Evolutionary conservation across 2,329 filamentous ascomycete species (phyloP).

Genomic region (Neocucurbitaria cava): DNA sequence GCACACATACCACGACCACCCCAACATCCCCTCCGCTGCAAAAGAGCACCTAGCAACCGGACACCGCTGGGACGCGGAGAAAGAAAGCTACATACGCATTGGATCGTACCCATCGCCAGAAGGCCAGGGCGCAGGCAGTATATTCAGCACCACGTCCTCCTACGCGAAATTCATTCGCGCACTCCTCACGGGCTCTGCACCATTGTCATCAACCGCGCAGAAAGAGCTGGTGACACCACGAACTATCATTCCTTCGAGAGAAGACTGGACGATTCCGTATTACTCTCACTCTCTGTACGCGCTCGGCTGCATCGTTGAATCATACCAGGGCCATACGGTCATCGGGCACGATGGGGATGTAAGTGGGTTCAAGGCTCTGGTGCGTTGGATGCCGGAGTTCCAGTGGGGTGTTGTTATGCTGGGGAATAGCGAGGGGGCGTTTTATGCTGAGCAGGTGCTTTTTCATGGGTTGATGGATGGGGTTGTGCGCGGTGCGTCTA

Average conservation of each 20-base stretch:
- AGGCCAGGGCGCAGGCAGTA: slow-evolving; percentile 30
- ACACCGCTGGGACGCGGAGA: slow-evolving; percentile 18
- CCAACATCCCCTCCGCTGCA: slow-evolving; percentile 32
- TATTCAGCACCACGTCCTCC: slow-evolving; percentile 28
- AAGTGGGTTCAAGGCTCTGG: slow-evolving; percentile 13
- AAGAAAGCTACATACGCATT: slow-evolving; percentile 2
- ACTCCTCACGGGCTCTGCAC: slow-evolving; percentile 18
- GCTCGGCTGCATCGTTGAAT: slow-evolving; percentile 11
- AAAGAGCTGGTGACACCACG: slow-evolving; percentile 23
- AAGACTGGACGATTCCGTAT: slow-evolving; percentile 2
- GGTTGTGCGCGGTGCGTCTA: slow-evolving; percentile 1
- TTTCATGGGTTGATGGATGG: slow-evolving; percentile 13
- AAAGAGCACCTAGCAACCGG: slow-evolving; percentile 13
- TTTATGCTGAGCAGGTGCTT: slow-evolving; percentile 10
- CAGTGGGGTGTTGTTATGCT: slow-evolving; percentile 19
- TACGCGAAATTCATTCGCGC: slow-evolving; percentile 34
- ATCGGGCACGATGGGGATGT: slow-evolving; percentile 16
- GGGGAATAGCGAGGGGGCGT: slow-evolving; percentile 12
- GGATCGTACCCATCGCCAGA: slow-evolving; percentile 19
- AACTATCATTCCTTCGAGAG: neutral
- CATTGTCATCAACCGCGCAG: slow-evolving; percentile 14
- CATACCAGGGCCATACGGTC: slow-evolving; percentile 15
- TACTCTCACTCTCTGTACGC: slow-evolving; percentile 15
- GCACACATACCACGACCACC: slow-evolving; percentile 42
- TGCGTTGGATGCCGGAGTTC: slow-evolving; percentile 11